phyloP scores from a whole-genome alignment of 768 basidiomycete species.

The Xerocomellus chrysenteron region DNA sequence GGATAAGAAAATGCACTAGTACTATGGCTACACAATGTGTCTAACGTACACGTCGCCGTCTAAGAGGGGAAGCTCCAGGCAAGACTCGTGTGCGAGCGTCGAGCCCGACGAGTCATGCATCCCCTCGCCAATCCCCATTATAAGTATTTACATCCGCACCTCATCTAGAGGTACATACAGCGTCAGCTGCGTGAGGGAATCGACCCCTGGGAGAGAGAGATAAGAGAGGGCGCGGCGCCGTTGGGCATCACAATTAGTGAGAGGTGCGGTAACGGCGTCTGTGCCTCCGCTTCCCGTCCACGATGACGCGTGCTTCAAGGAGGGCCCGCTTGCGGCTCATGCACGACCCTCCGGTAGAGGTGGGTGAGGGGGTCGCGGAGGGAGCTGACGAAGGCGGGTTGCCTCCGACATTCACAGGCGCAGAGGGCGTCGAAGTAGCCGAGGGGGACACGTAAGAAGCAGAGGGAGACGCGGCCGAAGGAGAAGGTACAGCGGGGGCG shows the following conservation, averaged over 20 bases:
- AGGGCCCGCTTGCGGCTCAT: slow-evolving; percentile 9
- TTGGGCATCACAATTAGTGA: slow-evolving; percentile 6
- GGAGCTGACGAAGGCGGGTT: neutral
- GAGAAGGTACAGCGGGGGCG: neutral
- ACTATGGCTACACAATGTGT: slow-evolving; percentile 5
- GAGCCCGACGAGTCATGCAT: slow-evolving; percentile 1
- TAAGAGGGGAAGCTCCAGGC: slow-evolving; percentile 6
- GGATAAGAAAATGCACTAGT: neutral
- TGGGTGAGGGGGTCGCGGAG: neutral
- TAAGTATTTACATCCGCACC: neutral
- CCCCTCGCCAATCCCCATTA: neutral
- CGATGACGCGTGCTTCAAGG: neutral
- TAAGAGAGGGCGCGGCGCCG: too few species aligned
- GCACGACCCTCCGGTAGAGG: slow-evolving; percentile 13
- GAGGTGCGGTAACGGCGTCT: slow-evolving; percentile 9
- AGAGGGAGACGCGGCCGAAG: neutral
- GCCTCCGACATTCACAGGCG: neutral
- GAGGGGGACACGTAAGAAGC: neutral
- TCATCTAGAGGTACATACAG: slow-evolving; percentile 7
- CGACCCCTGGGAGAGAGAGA: neutral
- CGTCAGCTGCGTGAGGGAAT: neutral
- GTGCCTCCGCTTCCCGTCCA: slow-evolving; percentile 14
- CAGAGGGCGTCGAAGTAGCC: neutral
- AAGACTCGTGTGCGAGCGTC: neutral
- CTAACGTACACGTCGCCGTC: neutral